phyloP scores from a whole-genome alignment of 2,329 filamentous ascomycete species.

The Trichophyton equinum region DNA sequence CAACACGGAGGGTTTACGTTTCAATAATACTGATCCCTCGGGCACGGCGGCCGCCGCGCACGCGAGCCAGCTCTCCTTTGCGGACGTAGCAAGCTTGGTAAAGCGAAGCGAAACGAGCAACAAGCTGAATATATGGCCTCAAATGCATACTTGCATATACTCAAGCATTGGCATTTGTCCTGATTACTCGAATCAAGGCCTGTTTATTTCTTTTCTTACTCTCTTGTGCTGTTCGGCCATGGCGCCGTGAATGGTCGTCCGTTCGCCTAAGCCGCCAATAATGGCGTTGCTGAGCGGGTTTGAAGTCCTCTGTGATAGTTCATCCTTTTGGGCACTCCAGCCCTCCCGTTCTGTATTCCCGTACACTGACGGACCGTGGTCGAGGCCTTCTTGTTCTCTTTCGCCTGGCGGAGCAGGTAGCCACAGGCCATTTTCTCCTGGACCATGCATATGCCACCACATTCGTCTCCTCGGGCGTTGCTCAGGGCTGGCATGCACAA shows the following conservation, averaged over 20 bases:
- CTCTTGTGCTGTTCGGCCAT: neutral
- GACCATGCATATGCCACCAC: neutral
- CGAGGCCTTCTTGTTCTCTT: neutral
- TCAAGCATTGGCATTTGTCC: neutral
- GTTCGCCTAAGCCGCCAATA: neutral
- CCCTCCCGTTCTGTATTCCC: neutral
- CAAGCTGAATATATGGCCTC: neutral
- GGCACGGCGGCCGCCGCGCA: neutral
- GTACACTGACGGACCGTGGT: neutral
- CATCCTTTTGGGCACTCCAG: neutral
- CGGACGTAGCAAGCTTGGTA: neutral
- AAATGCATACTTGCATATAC: neutral
- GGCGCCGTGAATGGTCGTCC: neutral
- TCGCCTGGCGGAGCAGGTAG: neutral
- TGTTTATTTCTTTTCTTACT: neutral
- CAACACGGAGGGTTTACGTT: neutral
- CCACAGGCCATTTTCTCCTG: neutral
- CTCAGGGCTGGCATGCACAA: neutral
- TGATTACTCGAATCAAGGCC: neutral
- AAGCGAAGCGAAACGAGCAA: neutral
- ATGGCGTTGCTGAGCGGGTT: neutral
- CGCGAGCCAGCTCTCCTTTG: neutral
- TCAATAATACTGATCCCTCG: neutral
- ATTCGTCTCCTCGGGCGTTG: neutral
- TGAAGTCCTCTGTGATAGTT: neutral